Evolutionary conservation across 75 land plant species (phyloP), one percentile per base, ranked within the genome.

Genomic region (Azolla pinnata): DNA sequence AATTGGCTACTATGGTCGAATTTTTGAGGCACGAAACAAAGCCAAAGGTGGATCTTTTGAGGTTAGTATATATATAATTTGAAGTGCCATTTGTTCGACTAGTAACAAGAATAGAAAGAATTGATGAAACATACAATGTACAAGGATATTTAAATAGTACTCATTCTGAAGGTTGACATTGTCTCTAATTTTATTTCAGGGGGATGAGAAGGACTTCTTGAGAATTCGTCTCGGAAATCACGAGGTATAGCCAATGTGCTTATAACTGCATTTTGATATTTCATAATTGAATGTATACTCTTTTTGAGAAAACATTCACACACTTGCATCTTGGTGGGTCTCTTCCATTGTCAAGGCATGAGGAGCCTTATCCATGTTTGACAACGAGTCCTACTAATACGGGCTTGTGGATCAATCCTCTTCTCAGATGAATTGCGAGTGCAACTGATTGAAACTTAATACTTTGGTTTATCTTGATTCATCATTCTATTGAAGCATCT

Each of bases 21-120:
- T 92, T 59, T 92, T 92, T 84, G 96, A 92, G 69, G 95, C 97
- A 59, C 79, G 97, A 19, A 92, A 92, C 69, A 92, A 88, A 67
- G 75, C 90, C 54, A 92, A 92, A 67, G 97, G 97, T 56, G 96
- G 97, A 44, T 83, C 97, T 27, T 92, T 92, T 73, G 88, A 82
- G 97, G 97, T 87, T 81, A 27, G 45, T 12, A 12, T 35, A 5
- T 35, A 5, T 35, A 12, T 12, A 5, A 5, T 12, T 12, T 12
- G 40, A 5, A 12, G 12, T 5, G 17, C 7, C 25, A 4, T 50
- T n/a, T 4, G 8, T 50, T 17, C 12, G 25, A 7, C 53, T 50
- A 50, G 40, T 5, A 12, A 35, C 10, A 35, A 12, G 12, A 12
- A 35, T 5, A 35, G 40, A 35, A 12, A 35, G 53, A 20, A 8